Conservation (phyloP, 1,284 basidiomycete genomes). For the Puccinia coronata region DNA sequence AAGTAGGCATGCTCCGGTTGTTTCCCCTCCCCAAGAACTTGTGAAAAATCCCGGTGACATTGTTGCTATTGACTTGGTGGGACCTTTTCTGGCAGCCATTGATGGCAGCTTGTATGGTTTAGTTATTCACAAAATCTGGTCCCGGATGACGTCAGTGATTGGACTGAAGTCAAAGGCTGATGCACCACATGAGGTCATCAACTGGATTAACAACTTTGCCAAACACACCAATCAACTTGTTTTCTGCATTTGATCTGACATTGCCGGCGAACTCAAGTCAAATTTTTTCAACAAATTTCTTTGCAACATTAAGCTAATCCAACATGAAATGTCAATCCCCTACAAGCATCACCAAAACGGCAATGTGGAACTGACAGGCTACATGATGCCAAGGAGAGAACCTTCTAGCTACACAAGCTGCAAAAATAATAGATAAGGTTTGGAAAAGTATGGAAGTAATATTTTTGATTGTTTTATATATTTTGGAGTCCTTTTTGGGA, state of each 20-base stretch:
- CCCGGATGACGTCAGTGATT: not conserved
- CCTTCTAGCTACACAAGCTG: too few species aligned
- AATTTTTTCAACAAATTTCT: not conserved
- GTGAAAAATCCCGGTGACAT: not conserved
- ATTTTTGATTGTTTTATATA: too few species aligned
- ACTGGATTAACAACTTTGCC: not conserved
- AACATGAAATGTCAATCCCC: not conserved
- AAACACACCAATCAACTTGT: not conserved
- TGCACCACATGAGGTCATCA: not conserved
- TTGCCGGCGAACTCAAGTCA: not conserved
- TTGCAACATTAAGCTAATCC: not conserved
- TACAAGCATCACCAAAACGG: conserved; percentile 6
- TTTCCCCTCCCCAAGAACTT: not conserved
- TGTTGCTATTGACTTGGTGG: not conserved
- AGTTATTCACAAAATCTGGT: not conserved
- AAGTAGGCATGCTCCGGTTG: not conserved
- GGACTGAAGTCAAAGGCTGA: not conserved
- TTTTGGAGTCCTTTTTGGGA: too few species aligned
- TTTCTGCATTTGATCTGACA: not conserved
- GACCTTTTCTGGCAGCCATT: not conserved
- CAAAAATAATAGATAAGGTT: too few species aligned
- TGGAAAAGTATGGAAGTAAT: too few species aligned
- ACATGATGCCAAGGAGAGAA: too few species aligned
- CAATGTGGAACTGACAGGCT: too few species aligned
- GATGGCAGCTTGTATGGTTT: not conserved